phyloP scores from a whole-genome alignment of 768 basidiomycete genomes.

The Termitomyces sp. region DNA sequence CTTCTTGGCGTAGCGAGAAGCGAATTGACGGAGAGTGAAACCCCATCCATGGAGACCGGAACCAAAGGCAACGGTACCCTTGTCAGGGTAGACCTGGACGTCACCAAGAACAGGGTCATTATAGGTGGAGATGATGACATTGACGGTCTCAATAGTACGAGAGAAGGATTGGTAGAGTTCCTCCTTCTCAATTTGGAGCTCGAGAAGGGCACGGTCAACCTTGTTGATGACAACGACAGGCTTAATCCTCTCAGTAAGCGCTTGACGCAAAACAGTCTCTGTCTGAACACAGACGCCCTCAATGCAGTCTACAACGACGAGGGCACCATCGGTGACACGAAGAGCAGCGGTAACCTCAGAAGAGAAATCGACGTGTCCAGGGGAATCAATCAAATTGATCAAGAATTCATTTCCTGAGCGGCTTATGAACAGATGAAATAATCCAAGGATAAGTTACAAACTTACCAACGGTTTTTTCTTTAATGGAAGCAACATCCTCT shows the following conservation, averaged over 20 bases:
- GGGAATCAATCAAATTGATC: conserved; percentile 99
- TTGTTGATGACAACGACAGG: conserved; percentile 99
- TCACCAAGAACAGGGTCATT: conserved; percentile 91
- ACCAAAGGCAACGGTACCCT: conserved; percentile 96
- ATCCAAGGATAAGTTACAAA: conserved; percentile 2
- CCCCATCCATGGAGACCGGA: conserved; percentile 99
- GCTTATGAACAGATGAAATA: background rate
- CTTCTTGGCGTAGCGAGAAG: conserved; percentile 89
- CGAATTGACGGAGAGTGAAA: conserved; percentile 98
- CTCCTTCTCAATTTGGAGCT: conserved; percentile 95
- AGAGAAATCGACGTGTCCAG: conserved; percentile 99
- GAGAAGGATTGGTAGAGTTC: conserved; percentile 95
- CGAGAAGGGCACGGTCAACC: conserved; percentile 97
- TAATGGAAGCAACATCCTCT: conserved; percentile 77
- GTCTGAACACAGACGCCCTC: conserved; percentile 99
- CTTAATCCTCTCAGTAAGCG: conserved; percentile 96
- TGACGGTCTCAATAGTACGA: conserved; percentile 94
- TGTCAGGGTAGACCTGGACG: conserved; percentile 96
- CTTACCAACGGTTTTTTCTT: conserved; percentile 90
- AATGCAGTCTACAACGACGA: conserved; percentile 98
- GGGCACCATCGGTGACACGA: conserved; percentile 98
- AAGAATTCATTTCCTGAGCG: conserved; percentile 82
- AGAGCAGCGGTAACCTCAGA: conserved; percentile 99
- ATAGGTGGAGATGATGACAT: conserved; percentile 98
- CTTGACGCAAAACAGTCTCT: conserved; percentile 97